phyloP scores from a whole-genome alignment of 257 asterid genomes.

The Nicotiana paniculata region DNA sequence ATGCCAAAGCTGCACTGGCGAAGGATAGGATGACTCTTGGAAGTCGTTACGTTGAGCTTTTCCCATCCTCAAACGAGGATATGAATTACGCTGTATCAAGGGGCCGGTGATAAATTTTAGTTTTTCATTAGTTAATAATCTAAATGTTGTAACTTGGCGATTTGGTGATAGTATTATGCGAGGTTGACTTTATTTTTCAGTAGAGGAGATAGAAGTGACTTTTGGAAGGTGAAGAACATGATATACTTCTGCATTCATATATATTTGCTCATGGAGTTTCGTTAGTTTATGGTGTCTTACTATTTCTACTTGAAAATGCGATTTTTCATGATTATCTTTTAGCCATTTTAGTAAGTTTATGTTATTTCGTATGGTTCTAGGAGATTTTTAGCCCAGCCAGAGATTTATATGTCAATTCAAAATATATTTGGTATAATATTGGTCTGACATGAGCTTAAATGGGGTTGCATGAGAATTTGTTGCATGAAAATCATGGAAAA shows the following conservation, averaged over 20 bases:
- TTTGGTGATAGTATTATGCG: not conserved
- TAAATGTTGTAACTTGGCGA: constrained; percentile 1
- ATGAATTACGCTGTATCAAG: constrained; percentile 51
- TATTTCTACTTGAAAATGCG: not conserved
- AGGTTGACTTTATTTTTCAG: not conserved
- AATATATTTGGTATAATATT: too few relatives aligned
- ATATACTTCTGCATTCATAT: not conserved
- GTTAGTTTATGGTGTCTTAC: not conserved
- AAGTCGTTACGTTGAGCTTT: constrained; percentile 77
- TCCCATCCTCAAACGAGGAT: constrained; percentile 61
- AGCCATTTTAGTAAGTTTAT: too few relatives aligned
- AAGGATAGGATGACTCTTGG: constrained; percentile 95
- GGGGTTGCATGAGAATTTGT: not conserved
- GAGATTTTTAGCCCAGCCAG: too few relatives aligned
- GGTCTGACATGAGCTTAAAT: too few relatives aligned
- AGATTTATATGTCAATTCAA: too few relatives aligned
- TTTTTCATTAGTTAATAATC: not conserved
- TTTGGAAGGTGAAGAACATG: not conserved
- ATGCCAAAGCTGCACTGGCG: constrained; percentile 69
- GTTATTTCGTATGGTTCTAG: too few relatives aligned
- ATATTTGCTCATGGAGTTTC: not conserved
- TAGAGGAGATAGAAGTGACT: not conserved
- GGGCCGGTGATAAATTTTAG: constrained; percentile 39
- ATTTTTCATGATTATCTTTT: not conserved
- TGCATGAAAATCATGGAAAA: not conserved